Conservation (phyloP, 2,329 filamentous ascomycete species). For the Phoma sp. region DNA sequence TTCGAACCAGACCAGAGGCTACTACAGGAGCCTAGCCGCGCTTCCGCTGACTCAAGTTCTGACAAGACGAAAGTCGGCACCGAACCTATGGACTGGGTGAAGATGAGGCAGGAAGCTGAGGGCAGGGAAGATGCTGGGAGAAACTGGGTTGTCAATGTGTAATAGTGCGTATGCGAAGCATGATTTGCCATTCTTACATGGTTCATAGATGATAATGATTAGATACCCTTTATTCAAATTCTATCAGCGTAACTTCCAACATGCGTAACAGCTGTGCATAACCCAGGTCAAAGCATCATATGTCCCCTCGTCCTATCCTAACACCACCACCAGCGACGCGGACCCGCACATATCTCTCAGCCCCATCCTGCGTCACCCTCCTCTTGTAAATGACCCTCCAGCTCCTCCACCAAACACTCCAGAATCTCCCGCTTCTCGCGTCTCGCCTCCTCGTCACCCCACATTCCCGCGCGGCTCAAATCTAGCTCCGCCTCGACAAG, state of each 20-base stretch:
- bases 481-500: too few species aligned
- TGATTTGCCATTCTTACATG: not conserved
- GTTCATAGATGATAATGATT: not conserved
- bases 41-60: slow-evolving; percentile 10
- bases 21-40: not conserved
- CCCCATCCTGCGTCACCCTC: too few species aligned
- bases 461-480: too few species aligned
- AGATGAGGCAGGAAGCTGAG: slow-evolving; percentile 11
- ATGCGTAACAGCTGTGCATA: too few species aligned
- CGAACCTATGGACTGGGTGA: slow-evolving; percentile 13
- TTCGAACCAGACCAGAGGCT: not conserved
- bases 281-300: too few species aligned
- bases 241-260: not conserved
- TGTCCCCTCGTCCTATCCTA: too few species aligned
- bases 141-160: not conserved
- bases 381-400: too few species aligned
- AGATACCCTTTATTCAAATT: not conserved
- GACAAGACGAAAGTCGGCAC: slow-evolving; percentile 8
- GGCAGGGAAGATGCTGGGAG: not conserved
- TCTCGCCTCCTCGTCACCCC: too few species aligned
- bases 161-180: not conserved
- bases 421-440: too few species aligned
- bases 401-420: too few species aligned
- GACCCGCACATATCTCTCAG: too few species aligned
- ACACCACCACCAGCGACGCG: too few species aligned